Evolutionary conservation across 148 eudicot genomes (phyloP).

Genomic region (Selenicereus undatus): DNA sequence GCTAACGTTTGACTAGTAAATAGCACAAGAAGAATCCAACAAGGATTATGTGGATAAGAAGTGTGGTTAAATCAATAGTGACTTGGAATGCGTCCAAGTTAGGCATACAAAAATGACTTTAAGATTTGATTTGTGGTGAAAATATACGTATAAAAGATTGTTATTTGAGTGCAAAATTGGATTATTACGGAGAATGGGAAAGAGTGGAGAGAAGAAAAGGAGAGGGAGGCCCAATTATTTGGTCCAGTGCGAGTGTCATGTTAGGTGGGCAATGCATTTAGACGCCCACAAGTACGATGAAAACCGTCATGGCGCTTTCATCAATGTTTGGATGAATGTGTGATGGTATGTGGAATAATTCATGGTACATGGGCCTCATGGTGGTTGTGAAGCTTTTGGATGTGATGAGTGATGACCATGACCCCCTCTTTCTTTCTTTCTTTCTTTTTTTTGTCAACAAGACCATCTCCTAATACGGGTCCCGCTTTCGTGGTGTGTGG

Average conservation of each 20-base stretch:
- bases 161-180: background rate
- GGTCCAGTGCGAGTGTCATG: slow-evolving; percentile 15
- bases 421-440: background rate
- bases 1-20: too few relatives aligned
- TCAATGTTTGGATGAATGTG: background rate
- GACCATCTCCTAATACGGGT: too few relatives aligned
- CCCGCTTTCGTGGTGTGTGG: too few relatives aligned
- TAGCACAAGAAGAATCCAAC: too few relatives aligned
- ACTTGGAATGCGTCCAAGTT: background rate
- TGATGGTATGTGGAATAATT: background rate
- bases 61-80: background rate
- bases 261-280: slow-evolving; percentile 13
- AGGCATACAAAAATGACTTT: background rate
- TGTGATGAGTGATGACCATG: slow-evolving; percentile 13
- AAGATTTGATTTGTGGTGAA: background rate
- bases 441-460: background rate
- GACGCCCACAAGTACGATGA: slow-evolving; percentile 1
- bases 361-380: slow-evolving; percentile 16
- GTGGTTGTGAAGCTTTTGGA: slow-evolving; percentile 25
- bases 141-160: background rate
- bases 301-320: slow-evolving; percentile 26
- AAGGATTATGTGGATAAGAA: too few relatives aligned
- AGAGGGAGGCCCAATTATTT: slow-evolving; percentile 1
- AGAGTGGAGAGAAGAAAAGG: background rate
- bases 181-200: slow-evolving; percentile 5